Conservation (phyloP, 2,329 filamentous ascomycete species). For the Trichophyton verrucosum region DNA sequence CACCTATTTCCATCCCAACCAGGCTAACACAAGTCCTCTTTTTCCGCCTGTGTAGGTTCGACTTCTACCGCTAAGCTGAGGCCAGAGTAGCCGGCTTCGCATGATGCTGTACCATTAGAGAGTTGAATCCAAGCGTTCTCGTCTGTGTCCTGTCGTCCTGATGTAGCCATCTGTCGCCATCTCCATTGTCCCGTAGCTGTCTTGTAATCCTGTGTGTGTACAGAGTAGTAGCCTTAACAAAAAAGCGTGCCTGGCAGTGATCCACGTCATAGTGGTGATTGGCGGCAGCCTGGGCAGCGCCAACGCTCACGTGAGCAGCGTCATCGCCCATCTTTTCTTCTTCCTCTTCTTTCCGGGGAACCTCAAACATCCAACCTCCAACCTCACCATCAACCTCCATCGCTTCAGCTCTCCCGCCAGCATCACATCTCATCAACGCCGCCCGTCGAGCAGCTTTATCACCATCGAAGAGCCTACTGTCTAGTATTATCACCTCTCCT, state of each 20-base stretch:
- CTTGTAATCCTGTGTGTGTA: no score
- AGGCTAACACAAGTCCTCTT: conserved; percentile 29
- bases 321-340: not conserved
- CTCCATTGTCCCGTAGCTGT: no score
- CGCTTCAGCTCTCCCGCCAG: not conserved
- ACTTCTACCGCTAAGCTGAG: conserved; percentile 61
- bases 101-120: conserved; percentile 1
- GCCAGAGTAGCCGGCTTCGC: not conserved
- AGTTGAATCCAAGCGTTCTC: not conserved
- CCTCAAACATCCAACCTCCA: not conserved
- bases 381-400: not conserved
- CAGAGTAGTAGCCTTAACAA: no score
- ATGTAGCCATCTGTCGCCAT: not conserved
- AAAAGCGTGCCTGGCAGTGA: not conserved
- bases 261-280: not conserved
- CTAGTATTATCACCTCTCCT: not conserved
- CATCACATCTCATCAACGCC: not conserved
- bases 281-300: not conserved
- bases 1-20: not conserved
- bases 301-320: not conserved
- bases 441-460: not conserved
- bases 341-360: not conserved
- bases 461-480: not conserved
- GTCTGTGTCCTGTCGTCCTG: not conserved
- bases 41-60: conserved; percentile 51